Percentiles rank a stretch among this genome's conserved stretches.
phyloP scores from a whole-genome alignment of 1,284 basidiomycete species.

The Naganishia cerealis region DNA sequence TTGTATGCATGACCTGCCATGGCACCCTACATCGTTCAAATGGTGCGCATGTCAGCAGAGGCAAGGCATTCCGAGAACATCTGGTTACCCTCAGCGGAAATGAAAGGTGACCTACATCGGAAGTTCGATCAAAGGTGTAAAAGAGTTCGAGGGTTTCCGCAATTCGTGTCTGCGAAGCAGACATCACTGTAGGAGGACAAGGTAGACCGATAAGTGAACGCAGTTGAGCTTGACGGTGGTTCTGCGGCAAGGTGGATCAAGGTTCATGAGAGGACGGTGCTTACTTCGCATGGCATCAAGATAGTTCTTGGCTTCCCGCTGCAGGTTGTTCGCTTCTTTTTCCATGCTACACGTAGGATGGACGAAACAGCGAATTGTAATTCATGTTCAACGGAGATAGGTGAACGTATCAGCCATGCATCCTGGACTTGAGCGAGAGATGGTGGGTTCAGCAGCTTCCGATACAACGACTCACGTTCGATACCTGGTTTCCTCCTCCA shows the following conservation, averaged over 20 bases:
- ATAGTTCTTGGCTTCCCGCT: conserved; percentile 94
- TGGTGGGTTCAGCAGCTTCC: not conserved
- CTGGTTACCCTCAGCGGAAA: not conserved
- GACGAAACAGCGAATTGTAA: not conserved
- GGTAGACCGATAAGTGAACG: not conserved
- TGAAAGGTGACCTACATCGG: conserved; percentile 58
- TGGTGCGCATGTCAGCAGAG: not conserved
- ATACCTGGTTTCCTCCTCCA: conserved; percentile 87
- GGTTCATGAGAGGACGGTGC: conserved; percentile 40
- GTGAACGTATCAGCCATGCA: not conserved
- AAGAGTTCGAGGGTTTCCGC: conserved; percentile 92
- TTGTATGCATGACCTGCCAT: conserved; percentile 98
- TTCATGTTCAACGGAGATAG: not conserved
- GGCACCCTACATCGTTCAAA: conserved; percentile 61
- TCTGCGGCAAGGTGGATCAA: not conserved
- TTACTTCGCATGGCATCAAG: conserved; percentile 88
- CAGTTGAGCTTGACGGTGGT: not conserved
- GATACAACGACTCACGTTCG: conserved; percentile 65
- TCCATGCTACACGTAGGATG: conserved; percentile 66
- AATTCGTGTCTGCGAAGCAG: conserved; percentile 85
- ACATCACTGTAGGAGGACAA: conserved; percentile 67
- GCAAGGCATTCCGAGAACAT: not conserved
- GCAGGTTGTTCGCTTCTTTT: conserved; percentile 85
- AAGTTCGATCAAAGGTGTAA: conserved; percentile 80
- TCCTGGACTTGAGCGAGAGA: not conserved